Conservation (phyloP, 2,329 filamentous ascomycete species). For the Ophiosphaerella narmari region DNA sequence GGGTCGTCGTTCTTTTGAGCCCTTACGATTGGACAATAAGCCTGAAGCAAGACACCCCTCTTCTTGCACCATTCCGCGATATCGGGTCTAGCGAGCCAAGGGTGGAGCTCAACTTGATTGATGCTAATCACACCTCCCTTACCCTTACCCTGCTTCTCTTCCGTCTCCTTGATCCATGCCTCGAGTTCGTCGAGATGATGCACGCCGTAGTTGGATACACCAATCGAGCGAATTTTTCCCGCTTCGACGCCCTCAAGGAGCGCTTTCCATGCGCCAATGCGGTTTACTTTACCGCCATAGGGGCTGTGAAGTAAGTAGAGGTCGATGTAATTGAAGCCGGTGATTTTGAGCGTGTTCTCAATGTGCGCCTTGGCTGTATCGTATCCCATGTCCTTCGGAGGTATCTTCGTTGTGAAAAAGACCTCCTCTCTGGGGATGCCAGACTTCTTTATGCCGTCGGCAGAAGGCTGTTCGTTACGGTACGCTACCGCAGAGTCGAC, state of each 20-base stretch:
- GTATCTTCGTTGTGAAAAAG: conserved; percentile 75
- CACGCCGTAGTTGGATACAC: conserved; percentile 61
- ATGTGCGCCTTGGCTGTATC: conserved; percentile 66
- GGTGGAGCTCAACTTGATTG: conserved; percentile 83
- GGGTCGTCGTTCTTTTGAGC: conserved; percentile 58
- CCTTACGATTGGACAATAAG: conserved; percentile 54
- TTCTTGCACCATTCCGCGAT: conserved; percentile 77
- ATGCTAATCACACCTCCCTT: conserved; percentile 76
- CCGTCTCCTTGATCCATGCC: conserved; percentile 62
- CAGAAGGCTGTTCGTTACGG: conserved; percentile 70
- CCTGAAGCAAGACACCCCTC: conserved; percentile 53
- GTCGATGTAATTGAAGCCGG: conserved; percentile 69
- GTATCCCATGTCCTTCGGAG: conserved; percentile 60
- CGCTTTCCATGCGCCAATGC: conserved; percentile 59
- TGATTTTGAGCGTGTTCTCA: conserved; percentile 57
- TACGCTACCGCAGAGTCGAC: conserved; percentile 70
- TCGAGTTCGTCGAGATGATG: conserved; percentile 61
- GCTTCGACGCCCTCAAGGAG: conserved; percentile 58
- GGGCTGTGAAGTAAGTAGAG: conserved; percentile 62
- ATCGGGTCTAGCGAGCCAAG: conserved; percentile 80
- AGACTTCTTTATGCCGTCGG: conserved; percentile 63
- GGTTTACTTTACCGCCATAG: conserved; percentile 55
- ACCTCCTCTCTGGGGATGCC: conserved; percentile 62
- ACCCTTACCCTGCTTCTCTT: conserved; percentile 65
- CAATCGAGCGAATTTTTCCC: conserved; percentile 58